phyloP scores from a whole-genome alignment of 164 flowering plant species.

The Paratinospora sagittata region DNA sequence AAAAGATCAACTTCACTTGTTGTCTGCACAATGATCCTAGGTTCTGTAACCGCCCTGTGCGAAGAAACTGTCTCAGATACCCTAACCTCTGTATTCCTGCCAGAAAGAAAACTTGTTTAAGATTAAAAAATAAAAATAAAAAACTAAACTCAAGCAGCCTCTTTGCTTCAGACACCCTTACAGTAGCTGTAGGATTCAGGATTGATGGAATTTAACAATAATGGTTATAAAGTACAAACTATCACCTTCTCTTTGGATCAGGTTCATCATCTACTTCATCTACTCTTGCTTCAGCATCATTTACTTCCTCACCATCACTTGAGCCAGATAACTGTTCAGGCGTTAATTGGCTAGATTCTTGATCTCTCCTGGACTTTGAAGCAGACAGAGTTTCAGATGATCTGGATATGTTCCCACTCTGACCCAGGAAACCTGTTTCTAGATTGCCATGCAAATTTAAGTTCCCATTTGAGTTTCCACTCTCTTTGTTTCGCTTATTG shows the following conservation, averaged over 20 bases:
- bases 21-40: constrained; percentile 88
- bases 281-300: constrained; percentile 27
- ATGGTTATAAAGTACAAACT: neutral
- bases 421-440: constrained; percentile 26
- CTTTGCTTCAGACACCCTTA: neutral
- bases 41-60: constrained; percentile 65
- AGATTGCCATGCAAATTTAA: constrained; percentile 24
- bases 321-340: constrained; percentile 34
- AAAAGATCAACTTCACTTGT: constrained; percentile 95
- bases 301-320: constrained; percentile 51
- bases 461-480: constrained; percentile 33
- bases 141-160: too few relatives aligned
- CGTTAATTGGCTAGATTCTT: constrained; percentile 33
- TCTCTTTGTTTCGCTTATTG: constrained; percentile 47
- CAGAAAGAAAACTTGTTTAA: neutral
- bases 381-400: constrained; percentile 23
- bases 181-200: neutral
- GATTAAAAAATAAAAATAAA: neutral
- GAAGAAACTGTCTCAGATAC: constrained; percentile 31
- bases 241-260: constrained; percentile 71
- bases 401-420: constrained; percentile 20
- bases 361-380: constrained; percentile 26
- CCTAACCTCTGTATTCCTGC: constrained; percentile 49
- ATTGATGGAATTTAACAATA: neutral
- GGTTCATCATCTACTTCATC: constrained; percentile 49